These are phyloP conservation scores for Boletus eberwhitei DNA, from an alignment of 768 basidiomycete species.

Conservation along the genomic window DNA sequence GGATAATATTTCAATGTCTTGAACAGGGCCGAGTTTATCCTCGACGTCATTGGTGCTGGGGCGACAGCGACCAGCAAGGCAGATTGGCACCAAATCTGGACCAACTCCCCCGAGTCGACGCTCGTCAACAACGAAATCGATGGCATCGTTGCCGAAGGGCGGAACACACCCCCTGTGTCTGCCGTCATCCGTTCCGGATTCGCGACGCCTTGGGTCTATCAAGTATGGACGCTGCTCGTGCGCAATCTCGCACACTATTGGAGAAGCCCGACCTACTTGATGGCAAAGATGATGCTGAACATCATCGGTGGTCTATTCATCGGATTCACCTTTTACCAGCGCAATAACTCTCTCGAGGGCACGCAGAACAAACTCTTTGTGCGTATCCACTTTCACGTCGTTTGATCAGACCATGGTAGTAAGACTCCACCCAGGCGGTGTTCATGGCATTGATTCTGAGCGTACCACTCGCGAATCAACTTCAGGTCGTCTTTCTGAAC, in stretches of 20 bases:
- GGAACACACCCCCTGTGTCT: constrained; percentile 36
- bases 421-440: constrained; percentile 37
- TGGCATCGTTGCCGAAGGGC: constrained; percentile 47
- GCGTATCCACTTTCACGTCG: constrained; percentile 22
- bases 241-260: constrained; percentile 49
- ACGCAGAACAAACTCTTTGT: constrained; percentile 68
- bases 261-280: constrained; percentile 56
- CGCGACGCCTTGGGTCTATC: constrained; percentile 52
- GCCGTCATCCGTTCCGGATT: constrained; percentile 42
- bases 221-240: constrained; percentile 41
- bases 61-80: constrained; percentile 51
- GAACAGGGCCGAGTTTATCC: constrained; percentile 56
- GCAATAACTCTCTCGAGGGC: constrained; percentile 52
- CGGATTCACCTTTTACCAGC: constrained; percentile 59
- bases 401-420: not conserved
- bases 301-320: constrained; percentile 54
- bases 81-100: constrained; percentile 68
- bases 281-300: constrained; percentile 57
- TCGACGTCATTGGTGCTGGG: constrained; percentile 74
- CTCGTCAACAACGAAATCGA: constrained; percentile 40
- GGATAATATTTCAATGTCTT: constrained; percentile 36
- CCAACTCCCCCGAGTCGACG: constrained; percentile 44
- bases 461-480: constrained; percentile 58
- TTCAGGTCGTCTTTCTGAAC: constrained; percentile 58
- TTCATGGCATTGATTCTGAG: constrained; percentile 52